phyloP scores from a whole-genome alignment of 192 early-diverging fungal genomes.

The Backusella liffmaniae region DNA sequence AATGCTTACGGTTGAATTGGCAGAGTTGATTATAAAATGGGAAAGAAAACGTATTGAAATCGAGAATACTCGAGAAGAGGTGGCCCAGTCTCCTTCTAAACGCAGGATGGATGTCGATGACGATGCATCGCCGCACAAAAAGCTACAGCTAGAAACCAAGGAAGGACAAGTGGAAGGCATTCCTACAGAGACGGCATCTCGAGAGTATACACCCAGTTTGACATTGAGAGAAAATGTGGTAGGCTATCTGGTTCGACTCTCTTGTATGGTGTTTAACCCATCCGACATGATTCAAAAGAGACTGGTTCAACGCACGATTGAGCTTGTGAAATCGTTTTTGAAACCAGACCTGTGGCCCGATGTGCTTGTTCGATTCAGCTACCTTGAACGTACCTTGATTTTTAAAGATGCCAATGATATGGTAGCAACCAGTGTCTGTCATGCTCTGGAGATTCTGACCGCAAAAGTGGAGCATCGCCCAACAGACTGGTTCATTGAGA shows the following conservation, averaged over 20 bases:
- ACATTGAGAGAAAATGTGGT: constrained; percentile 54
- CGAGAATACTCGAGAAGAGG: background rate
- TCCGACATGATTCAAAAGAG: constrained; percentile 35
- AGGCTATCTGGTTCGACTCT: constrained; percentile 63
- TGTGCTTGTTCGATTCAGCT: constrained; percentile 57
- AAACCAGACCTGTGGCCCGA: constrained; percentile 67
- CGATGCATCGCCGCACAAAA: constrained; percentile 16
- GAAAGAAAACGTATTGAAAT: constrained; percentile 62
- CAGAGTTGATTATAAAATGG: constrained; percentile 91
- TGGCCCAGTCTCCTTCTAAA: constrained; percentile 7
- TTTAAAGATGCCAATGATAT: constrained; percentile 56
- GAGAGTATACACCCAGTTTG: constrained; percentile 49
- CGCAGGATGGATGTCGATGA: constrained; percentile 13
- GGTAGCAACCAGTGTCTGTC: constrained; percentile 52
- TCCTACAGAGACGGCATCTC: background rate
- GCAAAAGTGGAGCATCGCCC: constrained; percentile 58
- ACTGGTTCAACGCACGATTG: constrained; percentile 56
- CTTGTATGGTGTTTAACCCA: constrained; percentile 57
- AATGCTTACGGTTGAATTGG: constrained; percentile 84
- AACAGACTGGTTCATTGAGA: constrained; percentile 60
- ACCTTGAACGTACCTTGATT: constrained; percentile 64
- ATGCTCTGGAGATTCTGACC: constrained; percentile 67
- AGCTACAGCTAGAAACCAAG: constrained; percentile 25
- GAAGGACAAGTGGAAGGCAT: constrained; percentile 30
- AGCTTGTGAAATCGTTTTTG: constrained; percentile 63